Evolutionary conservation across 345 rosid species (phyloP), one percentile per base, ranked within the genome.

Genomic region (Aethionema arabicum): DNA sequence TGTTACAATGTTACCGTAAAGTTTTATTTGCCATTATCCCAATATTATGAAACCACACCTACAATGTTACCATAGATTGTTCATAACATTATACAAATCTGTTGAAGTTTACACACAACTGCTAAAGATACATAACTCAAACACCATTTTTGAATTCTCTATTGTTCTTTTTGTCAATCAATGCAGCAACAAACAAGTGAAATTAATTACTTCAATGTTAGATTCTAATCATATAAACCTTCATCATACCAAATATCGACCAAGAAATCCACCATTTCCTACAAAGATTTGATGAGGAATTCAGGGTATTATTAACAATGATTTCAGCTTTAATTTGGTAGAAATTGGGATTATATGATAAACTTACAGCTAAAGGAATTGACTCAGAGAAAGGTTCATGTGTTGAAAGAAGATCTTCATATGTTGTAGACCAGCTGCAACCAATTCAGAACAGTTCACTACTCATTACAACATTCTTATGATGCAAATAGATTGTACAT

Each of bases 201-300:
- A 1, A 21, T 21, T 69, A 1, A 21, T 21, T 69, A 46, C 42
- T 52, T 36, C 6, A 52, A n/a, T 52, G 67, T 65, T 66, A 59
- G 71, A 59, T 59, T 71, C 80, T 84, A 85, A 74, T 91, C 98
- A 15, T 76, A 86, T 49, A 91, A 90, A 49, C 96, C 91, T 73
- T 91, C 95, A 15, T 77, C 83, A 0, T 84, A 83, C 96, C 98
- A 91, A 27, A 91, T 84, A 74, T 91, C 98, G 11, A 91, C 95
- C 68, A 91, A 70, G 53, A 91, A 91, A 75, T 88, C 96, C 40
- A 88, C 98, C 96, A 88, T 91, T 74, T 91, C 98, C 95, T 91
- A 84, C 82, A 67, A 30, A 59, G 1, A 47, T 51, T 31, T 48
- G 37, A 39, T 32, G 44, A 0, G 14, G 43, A 29, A 31, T 32